phyloP scores from a whole-genome alignment of 164 flowering plant species.

The Malania oleifera region DNA sequence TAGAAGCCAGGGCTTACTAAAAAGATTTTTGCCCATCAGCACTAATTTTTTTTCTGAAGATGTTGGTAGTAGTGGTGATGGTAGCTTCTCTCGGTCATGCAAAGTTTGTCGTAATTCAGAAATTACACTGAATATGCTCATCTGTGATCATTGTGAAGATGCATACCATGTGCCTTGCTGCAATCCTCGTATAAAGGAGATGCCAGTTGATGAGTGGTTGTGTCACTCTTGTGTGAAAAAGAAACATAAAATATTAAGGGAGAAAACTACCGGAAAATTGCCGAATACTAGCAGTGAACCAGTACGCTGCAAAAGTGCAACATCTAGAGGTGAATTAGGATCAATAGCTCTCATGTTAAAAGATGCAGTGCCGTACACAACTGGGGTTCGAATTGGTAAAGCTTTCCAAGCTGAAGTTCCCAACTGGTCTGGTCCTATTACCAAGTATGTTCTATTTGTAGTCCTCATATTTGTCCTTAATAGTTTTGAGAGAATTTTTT shows the following conservation, averaged over 20 bases:
- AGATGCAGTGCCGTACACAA: constrained; percentile 48
- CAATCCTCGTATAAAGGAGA: constrained; percentile 40
- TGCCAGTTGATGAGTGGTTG: constrained; percentile 68
- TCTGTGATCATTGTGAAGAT: constrained; percentile 82
- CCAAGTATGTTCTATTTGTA: constrained; percentile 36
- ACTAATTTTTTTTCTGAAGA: constrained; percentile 15
- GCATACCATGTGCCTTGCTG: constrained; percentile 71
- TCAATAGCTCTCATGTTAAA: constrained; percentile 55
- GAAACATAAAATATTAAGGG: constrained; percentile 39
- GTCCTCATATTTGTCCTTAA: neutral
- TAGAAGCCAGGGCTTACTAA: constrained; percentile 40
- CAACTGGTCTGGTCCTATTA: constrained; percentile 66
- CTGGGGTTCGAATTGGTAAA: constrained; percentile 74
- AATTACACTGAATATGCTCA: constrained; percentile 43
- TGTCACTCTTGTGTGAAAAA: constrained; percentile 61
- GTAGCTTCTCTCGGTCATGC: constrained; percentile 34
- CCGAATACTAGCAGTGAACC: constrained; percentile 16
- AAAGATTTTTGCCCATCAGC: constrained; percentile 7
- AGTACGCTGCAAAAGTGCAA: constrained; percentile 19
- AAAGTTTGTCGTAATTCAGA: constrained; percentile 49
- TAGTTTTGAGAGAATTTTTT: too few species aligned
- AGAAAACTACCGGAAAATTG: constrained; percentile 17
- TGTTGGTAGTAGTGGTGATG: constrained; percentile 7
- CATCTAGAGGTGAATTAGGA: constrained; percentile 27
- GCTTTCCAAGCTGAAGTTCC: constrained; percentile 80